Conservation (phyloP, 768 basidiomycete genomes). For the Lactifluus hygrophoroides region DNA sequence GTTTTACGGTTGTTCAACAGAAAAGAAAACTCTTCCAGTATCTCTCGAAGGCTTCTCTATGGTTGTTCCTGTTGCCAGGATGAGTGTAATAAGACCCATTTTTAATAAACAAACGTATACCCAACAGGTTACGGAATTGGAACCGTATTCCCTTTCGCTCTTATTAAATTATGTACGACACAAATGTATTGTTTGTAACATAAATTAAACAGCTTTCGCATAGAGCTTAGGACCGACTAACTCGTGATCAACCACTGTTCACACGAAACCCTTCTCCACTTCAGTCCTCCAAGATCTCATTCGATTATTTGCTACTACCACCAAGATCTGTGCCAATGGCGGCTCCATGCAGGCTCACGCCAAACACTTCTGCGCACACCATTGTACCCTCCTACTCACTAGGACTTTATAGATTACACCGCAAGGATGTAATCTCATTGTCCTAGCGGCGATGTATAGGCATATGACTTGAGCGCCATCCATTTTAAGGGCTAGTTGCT, state of each 20-base stretch:
- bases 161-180: too few relatives aligned
- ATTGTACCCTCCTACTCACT: conserved; percentile 73
- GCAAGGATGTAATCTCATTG: conserved; percentile 61
- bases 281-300: conserved; percentile 82
- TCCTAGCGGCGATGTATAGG: conserved; percentile 77
- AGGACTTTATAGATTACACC: too few relatives aligned
- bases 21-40: conserved; percentile 76
- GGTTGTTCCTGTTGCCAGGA: conserved; percentile 64
- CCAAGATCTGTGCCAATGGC: conserved; percentile 83
- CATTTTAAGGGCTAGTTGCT: conserved; percentile 88
- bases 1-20: conserved; percentile 64
- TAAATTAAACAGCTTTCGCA: conserved; percentile 68
- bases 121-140: conserved; percentile 70
- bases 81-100: too few relatives aligned
- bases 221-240: conserved; percentile 76
- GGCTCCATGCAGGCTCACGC: conserved; percentile 64
- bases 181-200: too few relatives aligned
- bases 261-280: conserved; percentile 84
- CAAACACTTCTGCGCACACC: conserved; percentile 73
- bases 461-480: conserved; percentile 83
- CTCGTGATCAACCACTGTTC: conserved; percentile 83
- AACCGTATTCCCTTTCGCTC: conserved; percentile 68
- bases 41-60: conserved; percentile 51
- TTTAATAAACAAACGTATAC: too few relatives aligned
- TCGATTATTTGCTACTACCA: conserved; percentile 86